Evolutionary conservation across 1,139 yeast species (phyloP), one percentile per base, ranked within the genome.

Genomic region (Zygosaccharomyces pseudobailii): DNA sequence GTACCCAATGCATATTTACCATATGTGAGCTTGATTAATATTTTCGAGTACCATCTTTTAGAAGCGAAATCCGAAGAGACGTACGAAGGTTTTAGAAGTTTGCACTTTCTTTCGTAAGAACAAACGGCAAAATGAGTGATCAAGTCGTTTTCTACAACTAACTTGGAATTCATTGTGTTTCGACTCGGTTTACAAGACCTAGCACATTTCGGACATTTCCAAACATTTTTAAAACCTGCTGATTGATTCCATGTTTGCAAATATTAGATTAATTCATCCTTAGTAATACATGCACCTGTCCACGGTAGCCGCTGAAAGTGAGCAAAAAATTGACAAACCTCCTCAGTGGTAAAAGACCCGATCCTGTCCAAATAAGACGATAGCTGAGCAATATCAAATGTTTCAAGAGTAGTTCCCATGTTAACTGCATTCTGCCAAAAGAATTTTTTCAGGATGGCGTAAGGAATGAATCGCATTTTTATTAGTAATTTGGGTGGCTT

Each of bases 1-100:
- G 89, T 84, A 1, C 98, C 98, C 27, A 90, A 69, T 42, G 83
- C 80, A 63, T 89, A 86, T 56, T 85, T 84, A 0, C 98, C 98
- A 62, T 88, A 89, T 0, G 95, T 87, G 40, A 92, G 71, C 61
- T 88, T 90, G 47, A 89, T 85, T 50, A 89, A 71, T 3, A 86
- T 78, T 59, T 86, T 88, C 5, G 90, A 77, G 57, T 86, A 87
- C 97, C 97, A 89, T 53, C 92, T 79, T 56, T 87, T 82, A 3
- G 92, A 79, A 0, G 97, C 97, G 55, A 84, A 80, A 48, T 80
- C 84, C 0, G 94, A 79, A 0, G 96, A 80, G 1, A 87, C 92
- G 62, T 81, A 90, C 1, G 84, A 74, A 4, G 87, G 79, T 49
- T 82, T 80, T 35, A 87, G 67, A 17, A 86, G 64, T 55, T 82